phyloP scores from a whole-genome alignment of 805 yeast species.

The Ogataea allantospora region DNA sequence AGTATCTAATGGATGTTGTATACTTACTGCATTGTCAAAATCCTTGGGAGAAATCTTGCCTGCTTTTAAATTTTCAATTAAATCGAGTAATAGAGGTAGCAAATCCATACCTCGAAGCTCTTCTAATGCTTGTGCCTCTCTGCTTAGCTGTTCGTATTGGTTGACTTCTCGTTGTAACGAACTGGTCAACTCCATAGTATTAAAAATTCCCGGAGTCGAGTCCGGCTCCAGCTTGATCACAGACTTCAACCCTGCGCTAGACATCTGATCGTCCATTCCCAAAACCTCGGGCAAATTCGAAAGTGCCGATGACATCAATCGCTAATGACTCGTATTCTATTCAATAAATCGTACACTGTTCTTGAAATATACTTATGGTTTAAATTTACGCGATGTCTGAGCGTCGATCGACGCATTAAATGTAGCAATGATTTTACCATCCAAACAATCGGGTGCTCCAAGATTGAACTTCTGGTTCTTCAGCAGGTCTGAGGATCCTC shows the following conservation, averaged over 20 bases:
- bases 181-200: constrained; percentile 10
- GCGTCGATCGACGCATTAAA: constrained; percentile 1
- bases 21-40: constrained; percentile 40
- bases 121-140: constrained; percentile 26
- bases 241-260: constrained; percentile 7
- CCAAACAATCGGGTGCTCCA: constrained; percentile 19
- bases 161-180: constrained; percentile 16
- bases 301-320: constrained; percentile 3
- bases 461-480: background rate
- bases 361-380: constrained; percentile 1
- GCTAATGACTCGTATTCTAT: background rate
- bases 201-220: constrained; percentile 6
- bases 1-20: background rate
- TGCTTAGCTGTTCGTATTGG: constrained; percentile 20
- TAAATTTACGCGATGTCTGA: constrained; percentile 11
- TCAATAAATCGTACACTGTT: constrained; percentile 5
- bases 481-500: constrained; percentile 5
- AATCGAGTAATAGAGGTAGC: constrained; percentile 40
- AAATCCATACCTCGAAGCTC: constrained; percentile 37
- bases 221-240: constrained; percentile 8
- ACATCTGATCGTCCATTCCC: constrained; percentile 11
- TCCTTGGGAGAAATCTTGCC: constrained; percentile 44
- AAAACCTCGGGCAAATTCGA: constrained; percentile 10
- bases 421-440: constrained; percentile 8
- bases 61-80: constrained; percentile 38